Evolutionary conservation across 2,329 filamentous ascomycete species (phyloP).

Genomic region (Verticillium albo-atrum): DNA sequence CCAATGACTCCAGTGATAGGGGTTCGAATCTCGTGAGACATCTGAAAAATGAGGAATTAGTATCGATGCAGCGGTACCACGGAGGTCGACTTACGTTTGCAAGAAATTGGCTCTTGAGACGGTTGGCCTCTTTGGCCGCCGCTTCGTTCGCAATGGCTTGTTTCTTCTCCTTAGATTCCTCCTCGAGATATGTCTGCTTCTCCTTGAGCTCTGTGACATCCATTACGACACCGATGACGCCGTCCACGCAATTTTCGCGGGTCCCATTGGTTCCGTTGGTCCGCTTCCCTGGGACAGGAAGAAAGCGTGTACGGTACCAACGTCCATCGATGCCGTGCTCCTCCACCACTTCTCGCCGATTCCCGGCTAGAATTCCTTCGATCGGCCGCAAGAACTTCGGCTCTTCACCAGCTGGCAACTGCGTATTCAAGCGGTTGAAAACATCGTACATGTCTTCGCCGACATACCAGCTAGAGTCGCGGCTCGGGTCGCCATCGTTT

Average conservation of each 20-base stretch:
- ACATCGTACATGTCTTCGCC: constrained; percentile 62
- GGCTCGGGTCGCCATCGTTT: constrained; percentile 25
- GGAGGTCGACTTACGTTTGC: constrained; percentile 46
- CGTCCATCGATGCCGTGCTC: constrained; percentile 57
- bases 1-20: constrained; percentile 78
- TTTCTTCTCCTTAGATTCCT: constrained; percentile 64
- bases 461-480: constrained; percentile 44
- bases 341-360: constrained; percentile 53
- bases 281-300: constrained; percentile 58
- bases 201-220: constrained; percentile 70
- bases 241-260: constrained; percentile 53
- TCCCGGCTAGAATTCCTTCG: constrained; percentile 60
- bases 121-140: constrained; percentile 74
- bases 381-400: constrained; percentile 54
- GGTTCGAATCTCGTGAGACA: constrained; percentile 76
- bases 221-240: constrained; percentile 75
- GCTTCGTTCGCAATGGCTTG: constrained; percentile 69
- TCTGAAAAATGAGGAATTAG: constrained; percentile 29
- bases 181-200: constrained; percentile 57
- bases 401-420: constrained; percentile 36
- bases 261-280: constrained; percentile 39
- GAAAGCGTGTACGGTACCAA: constrained; percentile 68
- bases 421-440: constrained; percentile 46
- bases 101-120: constrained; percentile 75
- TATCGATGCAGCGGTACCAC: constrained; percentile 6